Percentiles rank a stretch among this genome's conserved stretches.
phyloP scores from a whole-genome alignment of 441 rosid species.

The Jatropha multifida region DNA sequence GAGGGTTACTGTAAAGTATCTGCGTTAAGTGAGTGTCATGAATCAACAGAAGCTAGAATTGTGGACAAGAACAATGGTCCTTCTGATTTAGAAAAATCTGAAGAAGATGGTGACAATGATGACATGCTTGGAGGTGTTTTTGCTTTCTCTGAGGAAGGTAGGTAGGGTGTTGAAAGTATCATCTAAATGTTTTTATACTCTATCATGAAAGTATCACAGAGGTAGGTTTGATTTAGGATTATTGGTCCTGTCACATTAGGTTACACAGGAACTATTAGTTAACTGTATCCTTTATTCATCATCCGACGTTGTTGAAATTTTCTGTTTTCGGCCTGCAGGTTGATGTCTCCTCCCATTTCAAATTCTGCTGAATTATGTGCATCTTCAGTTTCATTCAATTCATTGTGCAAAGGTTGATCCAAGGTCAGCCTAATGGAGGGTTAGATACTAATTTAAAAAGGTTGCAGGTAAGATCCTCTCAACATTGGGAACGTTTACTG shows the following conservation, averaged over 20 bases:
- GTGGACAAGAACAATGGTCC: conserved; percentile 46
- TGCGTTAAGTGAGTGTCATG: conserved; percentile 27
- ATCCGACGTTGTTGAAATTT: background rate
- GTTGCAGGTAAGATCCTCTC: conserved; percentile 25
- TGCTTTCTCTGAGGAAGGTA: conserved; percentile 93
- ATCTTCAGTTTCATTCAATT: conserved; percentile 16
- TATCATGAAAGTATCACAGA: background rate
- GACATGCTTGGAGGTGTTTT: conserved; percentile 90
- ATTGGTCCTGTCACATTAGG: background rate
- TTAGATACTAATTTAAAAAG: conserved; percentile 41
- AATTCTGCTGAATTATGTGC: conserved; percentile 13
- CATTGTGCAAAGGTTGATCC: conserved; percentile 18
- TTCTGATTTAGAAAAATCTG: conserved; percentile 58
- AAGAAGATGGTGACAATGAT: conserved; percentile 62
- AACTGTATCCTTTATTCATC: background rate
- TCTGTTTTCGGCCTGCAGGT: conserved; percentile 48
- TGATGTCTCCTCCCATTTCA: conserved; percentile 33
- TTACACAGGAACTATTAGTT: background rate
- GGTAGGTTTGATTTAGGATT: background rate
- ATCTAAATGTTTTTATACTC: background rate
- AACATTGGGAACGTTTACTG: conserved; percentile 36
- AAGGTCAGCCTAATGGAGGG: conserved; percentile 35
- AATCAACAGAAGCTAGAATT: conserved; percentile 44
- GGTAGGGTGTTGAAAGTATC: conserved; percentile 22
- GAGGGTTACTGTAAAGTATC: conserved; percentile 56